Conservation (phyloP, 2,329 filamentous ascomycete genomes). For the Xylaria digitata region DNA sequence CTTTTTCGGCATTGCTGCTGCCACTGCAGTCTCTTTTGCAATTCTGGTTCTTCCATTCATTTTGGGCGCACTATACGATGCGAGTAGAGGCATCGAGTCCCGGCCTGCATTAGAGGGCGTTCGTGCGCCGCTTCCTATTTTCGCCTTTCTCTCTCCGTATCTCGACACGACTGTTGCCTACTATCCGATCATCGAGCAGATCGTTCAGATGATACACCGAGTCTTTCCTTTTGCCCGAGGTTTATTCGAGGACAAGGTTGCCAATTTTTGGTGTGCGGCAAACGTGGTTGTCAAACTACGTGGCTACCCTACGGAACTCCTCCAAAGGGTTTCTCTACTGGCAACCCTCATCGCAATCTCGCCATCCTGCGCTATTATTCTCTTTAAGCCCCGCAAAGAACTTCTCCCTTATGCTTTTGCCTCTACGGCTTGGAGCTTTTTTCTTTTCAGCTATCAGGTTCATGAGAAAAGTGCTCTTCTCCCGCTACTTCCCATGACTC, state of each 20-base stretch:
- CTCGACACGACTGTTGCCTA: slow-evolving; percentile 74
- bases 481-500: slow-evolving; percentile 91
- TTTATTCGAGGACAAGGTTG: slow-evolving; percentile 97
- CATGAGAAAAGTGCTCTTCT: slow-evolving; percentile 97
- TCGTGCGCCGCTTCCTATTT: slow-evolving; percentile 71
- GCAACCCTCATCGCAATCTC: slow-evolving; percentile 81
- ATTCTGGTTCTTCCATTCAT: slow-evolving; percentile 81
- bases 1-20: slow-evolving; percentile 78
- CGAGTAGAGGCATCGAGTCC: slow-evolving; percentile 70
- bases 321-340: slow-evolving; percentile 80
- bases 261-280: slow-evolving; percentile 95
- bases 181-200: slow-evolving; percentile 80
- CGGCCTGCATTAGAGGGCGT: slow-evolving; percentile 67
- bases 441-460: slow-evolving; percentile 96
- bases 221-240: slow-evolving; percentile 96
- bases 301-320: slow-evolving; percentile 73
- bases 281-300: slow-evolving; percentile 91
- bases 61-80: slow-evolving; percentile 76
- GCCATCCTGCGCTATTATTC: slow-evolving; percentile 82
- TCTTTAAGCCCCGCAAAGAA: slow-evolving; percentile 80
- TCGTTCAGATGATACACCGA: slow-evolving; percentile 87
- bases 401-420: slow-evolving; percentile 84
- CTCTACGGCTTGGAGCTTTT: slow-evolving; percentile 93
- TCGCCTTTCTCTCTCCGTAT: slow-evolving; percentile 66
- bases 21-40: slow-evolving; percentile 78